Evolutionary conservation across 1,284 basidiomycete species (phyloP), one percentile per base, ranked within the genome.

Genomic region (Sparassis latifolia): DNA sequence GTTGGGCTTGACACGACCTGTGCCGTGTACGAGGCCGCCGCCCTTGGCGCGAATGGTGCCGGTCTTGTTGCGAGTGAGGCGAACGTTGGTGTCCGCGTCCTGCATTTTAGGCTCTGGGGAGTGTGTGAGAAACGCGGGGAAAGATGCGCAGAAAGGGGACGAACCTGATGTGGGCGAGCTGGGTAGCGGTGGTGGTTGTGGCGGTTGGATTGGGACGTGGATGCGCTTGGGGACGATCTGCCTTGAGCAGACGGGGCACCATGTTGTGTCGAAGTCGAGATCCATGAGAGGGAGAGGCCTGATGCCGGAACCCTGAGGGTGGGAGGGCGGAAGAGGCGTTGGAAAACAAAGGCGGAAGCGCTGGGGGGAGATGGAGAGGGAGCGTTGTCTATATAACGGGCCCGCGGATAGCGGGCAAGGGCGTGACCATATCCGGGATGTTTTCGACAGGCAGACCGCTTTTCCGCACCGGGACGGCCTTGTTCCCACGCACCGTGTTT

Each of bases 171-270:
- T 40, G 47, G 65, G 55, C 31, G 60, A 62, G 45, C 69, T 61
- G 7, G 71, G 65, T 3, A 68, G 71, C 12, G 69, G 71, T n/a
- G 68, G 55, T 28, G 70, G 64, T 30, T 69, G 64, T n/a, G 61
- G 48, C 50, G 58, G 66, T 20, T 62, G 62, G 50, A 78, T 61
- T 42, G 77, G 68, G 52, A 86, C 75, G 27, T 71, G 72, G 55
- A 70, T 71, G 56, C 84, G 81, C 61, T 84, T 85, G 30, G 86
- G 86, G 29, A 79, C 69, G 55, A 89, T 88, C 55, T 82, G 80
- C 58, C 78, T 72, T 58, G 80, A 76, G 70, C 86, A 89, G 60
- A 78, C 78, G 46, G 83, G 83, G 74, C 86, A 88, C 82, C 84
- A 88, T 48, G 76, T 72, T 54, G 80, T 74, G 69, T 85, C 72